Evolutionary conservation across 1,284 basidiomycete species (phyloP), one percentile per base, ranked within the genome.

Genomic region (Moesziomyces antarcticus): DNA sequence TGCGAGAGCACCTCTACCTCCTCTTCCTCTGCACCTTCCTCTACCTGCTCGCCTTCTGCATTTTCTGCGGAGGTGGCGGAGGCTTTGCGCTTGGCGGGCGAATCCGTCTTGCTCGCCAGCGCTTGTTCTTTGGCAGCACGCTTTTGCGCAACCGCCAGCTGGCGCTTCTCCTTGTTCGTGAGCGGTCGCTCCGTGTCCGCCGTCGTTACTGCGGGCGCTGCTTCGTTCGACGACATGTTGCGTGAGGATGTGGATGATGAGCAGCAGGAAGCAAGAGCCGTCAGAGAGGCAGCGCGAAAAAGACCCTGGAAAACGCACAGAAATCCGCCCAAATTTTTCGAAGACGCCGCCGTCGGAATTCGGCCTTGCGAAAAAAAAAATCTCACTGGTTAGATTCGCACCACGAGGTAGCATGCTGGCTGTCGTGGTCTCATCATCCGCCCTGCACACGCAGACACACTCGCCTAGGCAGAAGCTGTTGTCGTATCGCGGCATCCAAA

Each of bases 1-100:
- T 82, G 82, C 16, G 76, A 79, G 5, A 83, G 35, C 1, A 68
- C 73, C 55, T 73, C 73, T 40, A 27, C 58, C 62, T 76, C 53
- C n/a, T 79, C 75, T 37, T 73, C 72, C 27, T 73, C 3, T 89
- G 91, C 0, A 89, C 91, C 0, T 87, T 88, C 2, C 91, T 91
- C 0, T 83, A 87, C 0, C 30, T 30, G 9, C 8, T 5, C 8
- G 30, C 30, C 2, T 48, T 88, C 11, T 86, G 90, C 0, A 89
- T 91, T 0, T 87, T 88, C 3, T 91, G 91, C 0, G 83, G 87
- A 0, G 50, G 90, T n/a, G 91, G 91, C 92, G 85, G 35, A 14
- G 10, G 13, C 35, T 14, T 11, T 37, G 5, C 14, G 14, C 35
- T 37, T 18, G 35, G 35, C 10, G 24, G 47, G 24, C 40, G 41